These are phyloP conservation scores for Carex sylvatica DNA, from an alignment of 202 grass and related monocot genomes.

Conservation along the genomic window DNA sequence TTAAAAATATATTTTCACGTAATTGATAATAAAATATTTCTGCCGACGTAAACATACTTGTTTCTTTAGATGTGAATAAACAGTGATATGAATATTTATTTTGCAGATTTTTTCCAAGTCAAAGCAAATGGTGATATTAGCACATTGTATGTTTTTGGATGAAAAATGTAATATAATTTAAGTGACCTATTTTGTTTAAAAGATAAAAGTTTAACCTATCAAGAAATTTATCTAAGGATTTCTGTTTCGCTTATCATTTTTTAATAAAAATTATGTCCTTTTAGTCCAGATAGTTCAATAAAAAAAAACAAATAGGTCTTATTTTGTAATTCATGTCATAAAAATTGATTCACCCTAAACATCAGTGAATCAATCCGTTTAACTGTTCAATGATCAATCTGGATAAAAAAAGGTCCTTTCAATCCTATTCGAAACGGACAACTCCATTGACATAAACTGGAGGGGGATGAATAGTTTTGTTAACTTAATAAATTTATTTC, in stretches of 20 bases:
- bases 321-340: not conserved
- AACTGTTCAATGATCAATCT: too few relatives aligned
- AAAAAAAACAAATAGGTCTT: not conserved
- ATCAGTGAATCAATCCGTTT: too few relatives aligned
- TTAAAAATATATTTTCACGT: too few relatives aligned
- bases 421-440: not conserved
- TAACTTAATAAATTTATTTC: not conserved
- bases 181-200: too few relatives aligned
- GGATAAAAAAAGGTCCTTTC: too few relatives aligned
- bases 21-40: not conserved
- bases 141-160: not conserved
- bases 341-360: not conserved
- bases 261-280: too few relatives aligned
- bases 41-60: not conserved
- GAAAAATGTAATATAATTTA: too few relatives aligned
- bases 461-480: not conserved
- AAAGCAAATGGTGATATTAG: not conserved
- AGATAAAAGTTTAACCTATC: too few relatives aligned
- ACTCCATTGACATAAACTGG: not conserved
- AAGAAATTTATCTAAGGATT: too few relatives aligned
- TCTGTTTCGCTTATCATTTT: too few relatives aligned
- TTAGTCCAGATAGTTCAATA: not conserved
- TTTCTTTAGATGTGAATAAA: not conserved
- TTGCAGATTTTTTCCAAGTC: not conserved
- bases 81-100: not conserved